Conservation (phyloP, 2,329 filamentous ascomycete species). For the Hymenoscyphus repandus region DNA sequence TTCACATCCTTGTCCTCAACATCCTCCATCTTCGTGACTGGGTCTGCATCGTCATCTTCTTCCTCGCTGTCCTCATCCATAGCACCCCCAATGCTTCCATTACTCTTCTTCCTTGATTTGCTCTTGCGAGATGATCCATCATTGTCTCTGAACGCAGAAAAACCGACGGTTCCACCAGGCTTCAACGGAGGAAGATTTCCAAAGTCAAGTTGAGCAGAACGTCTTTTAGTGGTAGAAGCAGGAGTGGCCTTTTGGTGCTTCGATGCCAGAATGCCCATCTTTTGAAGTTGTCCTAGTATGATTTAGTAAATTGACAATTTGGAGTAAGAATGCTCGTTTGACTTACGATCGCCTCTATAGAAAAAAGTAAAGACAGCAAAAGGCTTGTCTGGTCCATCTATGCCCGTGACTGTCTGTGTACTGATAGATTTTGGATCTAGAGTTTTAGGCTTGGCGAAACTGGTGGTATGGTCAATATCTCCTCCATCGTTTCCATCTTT, state of each 20-base stretch:
- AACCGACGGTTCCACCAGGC: conserved; percentile 81
- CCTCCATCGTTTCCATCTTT: conserved; percentile 58
- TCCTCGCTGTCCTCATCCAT: conserved; percentile 71
- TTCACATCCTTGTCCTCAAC: conserved; percentile 57
- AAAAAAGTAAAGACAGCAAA: conserved; percentile 98
- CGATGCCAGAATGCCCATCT: conserved; percentile 82
- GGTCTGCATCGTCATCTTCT: conserved; percentile 65
- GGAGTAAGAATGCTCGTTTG: conserved; percentile 5
- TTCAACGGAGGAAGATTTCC: conserved; percentile 80
- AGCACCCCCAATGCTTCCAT: conserved; percentile 45
- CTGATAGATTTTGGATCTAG: conserved; percentile 96
- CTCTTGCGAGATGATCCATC: conserved; percentile 51
- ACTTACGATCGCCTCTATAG: conserved; percentile 90
- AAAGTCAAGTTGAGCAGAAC: conserved; percentile 80
- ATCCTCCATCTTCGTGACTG: conserved; percentile 61
- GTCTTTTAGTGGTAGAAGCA: conserved; percentile 62
- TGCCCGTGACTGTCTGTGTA: conserved; percentile 97
- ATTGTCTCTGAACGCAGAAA: conserved; percentile 78
- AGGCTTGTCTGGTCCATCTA: conserved; percentile 91
- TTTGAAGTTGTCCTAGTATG: conserved; percentile 76
- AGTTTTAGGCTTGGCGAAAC: conserved; percentile 93
- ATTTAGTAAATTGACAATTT: conserved; percentile 6
- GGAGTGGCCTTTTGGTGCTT: conserved; percentile 57
- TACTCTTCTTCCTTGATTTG: conserved; percentile 58
- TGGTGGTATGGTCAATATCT: conserved; percentile 93